Base-by-base conservation (phyloP, 208 protist species). In the Tritrichomonas foetus region DNA sequence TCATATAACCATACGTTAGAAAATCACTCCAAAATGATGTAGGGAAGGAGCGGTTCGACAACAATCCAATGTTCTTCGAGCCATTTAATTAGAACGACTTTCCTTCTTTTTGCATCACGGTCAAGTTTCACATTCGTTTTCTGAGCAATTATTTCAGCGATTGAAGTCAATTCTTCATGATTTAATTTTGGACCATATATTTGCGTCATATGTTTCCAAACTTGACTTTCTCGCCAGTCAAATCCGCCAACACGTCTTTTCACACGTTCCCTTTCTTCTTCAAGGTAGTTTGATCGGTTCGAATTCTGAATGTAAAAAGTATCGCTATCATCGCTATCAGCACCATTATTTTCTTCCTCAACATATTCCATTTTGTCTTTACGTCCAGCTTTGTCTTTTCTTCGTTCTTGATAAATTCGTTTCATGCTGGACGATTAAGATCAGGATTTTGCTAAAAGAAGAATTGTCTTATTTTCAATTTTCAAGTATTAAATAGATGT, bases 31-130 rank as follows among this genome's bases (percentile, higher is more conserved):
- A 89, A 27, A 39, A 89, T 47, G 30, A 89, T 47, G 57, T 89
- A 89, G 57, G 13, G 27, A 53, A 89, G 47, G 27, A 39, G 57
- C 33, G 78, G 78, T n/a, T 33, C 14, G 39, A 89, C 57, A 3
- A n/a, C 41, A 27, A 33, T 53, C 78, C 78, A 89, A 50, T 89
- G 53, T 69, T 78, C 69, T n/a, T 47, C 27, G 44, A 44, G 44
- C 69, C 69, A 78, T 47, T 78, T 78, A 25, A 78, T 36, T 36
- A 78, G 20, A 44, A 78, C 69, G 44, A 25, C 44, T 47, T 78
- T 78, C 44, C 69, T 78, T 44, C 69, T 1, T 78, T 78, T 78
- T 78, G 69, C 69, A 44, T 78, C 69, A 47, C 69, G 69, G 36
- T 78, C 69, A 78, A 78, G 69, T 44, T 78, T 78, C 11, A 78